A percentile compares a stretch with the other conserved stretches of the same genome.
Conservation (phyloP, 306 rosid species). For the Cicer cuneatum region DNA sequence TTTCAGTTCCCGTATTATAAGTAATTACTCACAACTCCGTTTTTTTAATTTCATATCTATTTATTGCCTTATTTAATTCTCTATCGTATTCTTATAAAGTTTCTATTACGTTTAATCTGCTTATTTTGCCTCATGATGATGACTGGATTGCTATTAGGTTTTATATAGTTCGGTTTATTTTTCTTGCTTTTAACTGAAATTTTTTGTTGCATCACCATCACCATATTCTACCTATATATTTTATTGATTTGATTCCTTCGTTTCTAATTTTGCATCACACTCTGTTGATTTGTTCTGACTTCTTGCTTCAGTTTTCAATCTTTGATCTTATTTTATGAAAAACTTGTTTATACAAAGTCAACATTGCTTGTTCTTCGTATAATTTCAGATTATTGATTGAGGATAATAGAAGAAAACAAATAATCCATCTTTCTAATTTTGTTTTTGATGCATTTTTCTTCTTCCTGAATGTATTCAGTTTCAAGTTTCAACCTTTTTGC, state of each 20-base stretch:
- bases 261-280: constrained; percentile 35
- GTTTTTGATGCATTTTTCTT: neutral
- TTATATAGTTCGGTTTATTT: constrained; percentile 29
- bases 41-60: neutral
- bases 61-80: neutral
- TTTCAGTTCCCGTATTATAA: constrained; percentile 26
- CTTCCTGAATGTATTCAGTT: constrained; percentile 45
- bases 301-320: constrained; percentile 17
- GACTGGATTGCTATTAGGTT: constrained; percentile 17
- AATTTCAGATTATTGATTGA: constrained; percentile 36
- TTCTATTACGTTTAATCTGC: constrained; percentile 33
- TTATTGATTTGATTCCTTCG: neutral
- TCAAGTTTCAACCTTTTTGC: constrained; percentile 28
- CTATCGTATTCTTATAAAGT: neutral
- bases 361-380: neutral
- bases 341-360: neutral
- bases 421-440: constrained; percentile 36
- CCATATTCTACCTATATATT: neutral
- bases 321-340: constrained; percentile 41
- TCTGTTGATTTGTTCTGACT: neutral
- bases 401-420: constrained; percentile 11
- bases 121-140: neutral
- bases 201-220: neutral
- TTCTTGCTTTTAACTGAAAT: neutral
- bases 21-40: constrained; percentile 6